Evolutionary conservation across 2,329 filamentous ascomycete species (phyloP).

Genomic region (Cladosporium colombiae): DNA sequence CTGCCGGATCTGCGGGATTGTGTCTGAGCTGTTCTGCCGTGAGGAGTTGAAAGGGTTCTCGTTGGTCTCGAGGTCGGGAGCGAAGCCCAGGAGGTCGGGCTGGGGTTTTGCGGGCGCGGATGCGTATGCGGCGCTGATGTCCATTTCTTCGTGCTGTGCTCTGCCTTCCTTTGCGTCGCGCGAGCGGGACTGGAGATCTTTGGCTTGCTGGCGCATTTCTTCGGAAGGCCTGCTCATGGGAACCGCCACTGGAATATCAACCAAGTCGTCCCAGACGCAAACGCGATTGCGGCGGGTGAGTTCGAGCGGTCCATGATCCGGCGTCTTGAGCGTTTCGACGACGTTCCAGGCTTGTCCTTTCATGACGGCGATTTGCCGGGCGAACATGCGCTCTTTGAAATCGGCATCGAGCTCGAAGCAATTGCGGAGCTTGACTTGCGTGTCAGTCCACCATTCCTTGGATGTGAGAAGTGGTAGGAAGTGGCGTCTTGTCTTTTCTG

Average conservation of each 20-base stretch:
- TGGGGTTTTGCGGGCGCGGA: slow-evolving; percentile 52
- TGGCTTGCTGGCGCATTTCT: slow-evolving; percentile 71
- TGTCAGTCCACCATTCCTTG: slow-evolving; percentile 95
- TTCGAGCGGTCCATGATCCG: slow-evolving; percentile 90
- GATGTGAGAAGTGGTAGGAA: slow-evolving; percentile 96
- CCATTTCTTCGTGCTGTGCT: slow-evolving; percentile 78
- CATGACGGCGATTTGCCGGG: slow-evolving; percentile 97
- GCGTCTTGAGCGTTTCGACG: slow-evolving; percentile 90
- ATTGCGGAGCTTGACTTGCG: slow-evolving; percentile 78
- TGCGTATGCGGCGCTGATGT: slow-evolving; percentile 73
- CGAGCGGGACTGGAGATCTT: slow-evolving; percentile 25
- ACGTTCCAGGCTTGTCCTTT: slow-evolving; percentile 99
- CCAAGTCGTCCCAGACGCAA: slow-evolving; percentile 96
- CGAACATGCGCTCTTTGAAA: slow-evolving; percentile 98
- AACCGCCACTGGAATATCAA: slow-evolving; percentile 92
- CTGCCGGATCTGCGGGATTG: slow-evolving; percentile 32
- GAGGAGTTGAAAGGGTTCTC: slow-evolving; percentile 52
- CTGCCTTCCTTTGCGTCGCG: slow-evolving; percentile 26
- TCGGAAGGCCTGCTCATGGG: slow-evolving; percentile 81
- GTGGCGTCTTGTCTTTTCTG: slow-evolving; percentile 87
- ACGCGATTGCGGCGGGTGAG: slow-evolving; percentile 87
- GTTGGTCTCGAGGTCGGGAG: slow-evolving; percentile 28
- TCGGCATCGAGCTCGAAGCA: slow-evolving; percentile 92
- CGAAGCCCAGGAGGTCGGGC: slow-evolving; percentile 69
- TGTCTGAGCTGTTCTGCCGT: slow-evolving; percentile 46